Evolutionary conservation across 177 flowering plant genomes (phyloP).

Genomic region (Telopea speciosissima): DNA sequence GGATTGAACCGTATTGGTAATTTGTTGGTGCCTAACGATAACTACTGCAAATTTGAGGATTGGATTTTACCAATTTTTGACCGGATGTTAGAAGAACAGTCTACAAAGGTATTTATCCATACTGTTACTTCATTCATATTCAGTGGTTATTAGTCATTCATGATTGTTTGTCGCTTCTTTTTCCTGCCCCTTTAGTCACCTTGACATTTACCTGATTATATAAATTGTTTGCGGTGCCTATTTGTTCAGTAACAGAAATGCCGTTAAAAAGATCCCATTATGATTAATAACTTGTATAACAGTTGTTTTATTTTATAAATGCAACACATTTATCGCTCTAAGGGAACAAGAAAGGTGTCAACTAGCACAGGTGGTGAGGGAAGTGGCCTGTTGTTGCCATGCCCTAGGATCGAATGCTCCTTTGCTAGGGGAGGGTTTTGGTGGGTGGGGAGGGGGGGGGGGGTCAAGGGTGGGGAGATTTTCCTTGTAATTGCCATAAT

Average conservation of each 20-base stretch:
- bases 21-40: slow-evolving; percentile 90
- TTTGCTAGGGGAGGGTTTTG: too few species aligned
- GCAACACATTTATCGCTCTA: not conserved
- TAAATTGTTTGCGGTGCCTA: not conserved
- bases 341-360: not conserved
- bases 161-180: not conserved
- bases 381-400: too few species aligned
- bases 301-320: too few species aligned
- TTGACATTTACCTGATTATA: not conserved
- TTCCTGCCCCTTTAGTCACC: too few species aligned
- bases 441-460: too few species aligned
- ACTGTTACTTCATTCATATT: slow-evolving; percentile 1
- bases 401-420: too few species aligned
- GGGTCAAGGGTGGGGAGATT: too few species aligned
- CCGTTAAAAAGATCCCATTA: too few species aligned
- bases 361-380: too few species aligned
- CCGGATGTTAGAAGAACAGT: slow-evolving; percentile 81
- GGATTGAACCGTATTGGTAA: slow-evolving; percentile 95
- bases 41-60: slow-evolving; percentile 97
- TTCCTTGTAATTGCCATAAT: too few species aligned
- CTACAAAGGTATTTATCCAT: slow-evolving; percentile 38
- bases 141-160: not conserved
- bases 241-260: too few species aligned
- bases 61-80: slow-evolving; percentile 93
- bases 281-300: not conserved